Evolutionary conservation across 139 green algal genomes (phyloP).

Genomic region (Limnomonas spitsbergensis): DNA sequence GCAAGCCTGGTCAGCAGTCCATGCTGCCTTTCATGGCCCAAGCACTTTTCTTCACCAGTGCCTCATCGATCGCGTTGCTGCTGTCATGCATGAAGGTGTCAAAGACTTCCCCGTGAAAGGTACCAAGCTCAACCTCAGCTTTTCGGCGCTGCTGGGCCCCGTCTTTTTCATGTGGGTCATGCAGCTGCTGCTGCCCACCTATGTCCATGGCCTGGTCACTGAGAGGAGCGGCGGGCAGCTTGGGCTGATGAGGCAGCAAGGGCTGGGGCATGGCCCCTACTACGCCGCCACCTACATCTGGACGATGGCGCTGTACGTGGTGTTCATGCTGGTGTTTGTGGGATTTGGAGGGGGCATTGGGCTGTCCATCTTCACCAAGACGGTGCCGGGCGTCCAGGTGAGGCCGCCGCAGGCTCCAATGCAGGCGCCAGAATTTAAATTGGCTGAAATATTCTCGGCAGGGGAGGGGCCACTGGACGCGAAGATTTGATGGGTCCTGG

Average conservation of each 20-base stretch:
- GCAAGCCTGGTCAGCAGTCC: no score
- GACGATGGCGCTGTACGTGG: conserved; percentile 52
- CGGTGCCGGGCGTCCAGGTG: conserved; percentile 57
- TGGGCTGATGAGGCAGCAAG: conserved; percentile 83
- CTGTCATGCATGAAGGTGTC: conserved; percentile 31
- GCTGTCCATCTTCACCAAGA: conserved; percentile 79
- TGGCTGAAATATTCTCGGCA: no score
- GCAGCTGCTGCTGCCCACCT: conserved; percentile 59
- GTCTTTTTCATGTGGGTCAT: conserved; percentile 84
- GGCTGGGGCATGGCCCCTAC: conserved; percentile 37
- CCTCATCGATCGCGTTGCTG: no score
- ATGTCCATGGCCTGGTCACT: conserved; percentile 48
- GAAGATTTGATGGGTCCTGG: no score
- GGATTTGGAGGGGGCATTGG: conserved; percentile 51
- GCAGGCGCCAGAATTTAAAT: neutral
- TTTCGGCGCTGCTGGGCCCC: conserved; percentile 76
- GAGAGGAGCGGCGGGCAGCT: conserved; percentile 70
- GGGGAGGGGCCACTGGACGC: no score
- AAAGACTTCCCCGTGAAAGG: conserved; percentile 66
- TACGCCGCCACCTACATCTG: conserved; percentile 61
- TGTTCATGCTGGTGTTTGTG: conserved; percentile 72
- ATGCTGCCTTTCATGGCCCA: no score
- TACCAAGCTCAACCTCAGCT: conserved; percentile 62
- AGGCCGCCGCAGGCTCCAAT: no score
- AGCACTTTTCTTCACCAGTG: no score